Percentiles rank a stretch among this genome's conserved stretches.
phyloP scores from a whole-genome alignment of 1,284 basidiomycete species.

The Pseudomicrostroma phylloplanum region DNA sequence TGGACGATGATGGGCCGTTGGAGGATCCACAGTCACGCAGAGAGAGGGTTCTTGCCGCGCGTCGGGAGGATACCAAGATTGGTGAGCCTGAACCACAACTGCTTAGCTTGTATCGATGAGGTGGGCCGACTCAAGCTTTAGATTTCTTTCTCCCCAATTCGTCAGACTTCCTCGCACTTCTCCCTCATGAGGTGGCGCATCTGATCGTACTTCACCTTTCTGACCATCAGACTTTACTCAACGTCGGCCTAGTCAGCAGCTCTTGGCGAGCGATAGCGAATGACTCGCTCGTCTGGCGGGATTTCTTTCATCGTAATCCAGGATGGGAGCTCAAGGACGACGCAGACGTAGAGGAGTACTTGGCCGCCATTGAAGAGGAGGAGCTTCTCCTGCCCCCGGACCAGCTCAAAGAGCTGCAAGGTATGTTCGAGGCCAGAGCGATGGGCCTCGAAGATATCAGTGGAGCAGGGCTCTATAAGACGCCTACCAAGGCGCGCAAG shows the following conservation, averaged over 20 bases:
- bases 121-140: not conserved
- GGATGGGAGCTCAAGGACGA: not conserved
- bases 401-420: no score
- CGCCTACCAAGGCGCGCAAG: no score
- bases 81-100: no score
- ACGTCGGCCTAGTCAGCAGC: not conserved
- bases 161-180: not conserved
- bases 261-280: not conserved
- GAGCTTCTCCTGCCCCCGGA: not conserved
- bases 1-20: no score
- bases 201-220: not conserved
- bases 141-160: not conserved
- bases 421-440: no score
- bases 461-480: no score
- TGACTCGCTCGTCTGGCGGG: constrained; percentile 3
- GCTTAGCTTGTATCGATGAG: no score
- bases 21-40: no score
- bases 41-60: no score
- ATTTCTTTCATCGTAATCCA: constrained; percentile 4
- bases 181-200: not conserved
- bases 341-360: not conserved
- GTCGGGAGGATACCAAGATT: no score
- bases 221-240: not conserved
- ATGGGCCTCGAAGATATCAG: no score
- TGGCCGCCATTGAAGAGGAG: not conserved